A percentile compares a stretch with the other conserved stretches of the same genome.
phyloP scores from a whole-genome alignment of 345 rosid genomes.

The Eucalyptus pauciflora region DNA sequence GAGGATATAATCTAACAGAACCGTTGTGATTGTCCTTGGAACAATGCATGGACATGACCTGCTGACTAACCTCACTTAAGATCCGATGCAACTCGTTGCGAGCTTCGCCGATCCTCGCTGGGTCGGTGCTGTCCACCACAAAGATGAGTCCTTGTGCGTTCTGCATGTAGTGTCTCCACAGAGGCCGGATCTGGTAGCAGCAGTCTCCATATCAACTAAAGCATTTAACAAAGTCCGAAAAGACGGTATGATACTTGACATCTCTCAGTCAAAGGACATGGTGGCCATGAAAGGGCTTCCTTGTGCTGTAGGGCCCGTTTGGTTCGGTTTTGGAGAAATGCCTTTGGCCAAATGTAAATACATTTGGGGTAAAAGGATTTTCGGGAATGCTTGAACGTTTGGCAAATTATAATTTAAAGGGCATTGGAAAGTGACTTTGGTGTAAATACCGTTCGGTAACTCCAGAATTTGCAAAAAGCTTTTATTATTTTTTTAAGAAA shows the following conservation, averaged over 20 bases:
- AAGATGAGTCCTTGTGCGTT: slow-evolving; percentile 51
- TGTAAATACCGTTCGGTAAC: too few species aligned
- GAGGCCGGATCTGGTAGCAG: slow-evolving; percentile 41
- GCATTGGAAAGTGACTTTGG: too few species aligned
- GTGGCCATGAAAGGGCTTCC: background rate
- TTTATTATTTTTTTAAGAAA: too few species aligned
- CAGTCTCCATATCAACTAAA: background rate
- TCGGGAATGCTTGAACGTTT: too few species aligned
- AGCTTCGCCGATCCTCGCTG: slow-evolving; percentile 52
- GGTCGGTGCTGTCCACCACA: slow-evolving; percentile 65
- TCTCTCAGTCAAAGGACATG: background rate
- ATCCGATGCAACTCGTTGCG: slow-evolving; percentile 61
- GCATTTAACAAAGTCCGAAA: background rate
- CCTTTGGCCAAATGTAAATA: too few species aligned
- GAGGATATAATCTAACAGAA: background rate
- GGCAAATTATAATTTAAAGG: too few species aligned
- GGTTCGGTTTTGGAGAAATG: too few species aligned
- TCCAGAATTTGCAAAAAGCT: too few species aligned
- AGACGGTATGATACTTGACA: background rate
- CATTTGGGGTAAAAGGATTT: too few species aligned
- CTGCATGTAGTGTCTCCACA: slow-evolving; percentile 72
- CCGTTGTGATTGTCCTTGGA: background rate
- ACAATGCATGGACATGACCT: background rate
- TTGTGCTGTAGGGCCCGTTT: background rate
- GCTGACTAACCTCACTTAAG: slow-evolving; percentile 32